phyloP scores from a whole-genome alignment of 148 eudicot genomes.

The Euryodendron excelsum region DNA sequence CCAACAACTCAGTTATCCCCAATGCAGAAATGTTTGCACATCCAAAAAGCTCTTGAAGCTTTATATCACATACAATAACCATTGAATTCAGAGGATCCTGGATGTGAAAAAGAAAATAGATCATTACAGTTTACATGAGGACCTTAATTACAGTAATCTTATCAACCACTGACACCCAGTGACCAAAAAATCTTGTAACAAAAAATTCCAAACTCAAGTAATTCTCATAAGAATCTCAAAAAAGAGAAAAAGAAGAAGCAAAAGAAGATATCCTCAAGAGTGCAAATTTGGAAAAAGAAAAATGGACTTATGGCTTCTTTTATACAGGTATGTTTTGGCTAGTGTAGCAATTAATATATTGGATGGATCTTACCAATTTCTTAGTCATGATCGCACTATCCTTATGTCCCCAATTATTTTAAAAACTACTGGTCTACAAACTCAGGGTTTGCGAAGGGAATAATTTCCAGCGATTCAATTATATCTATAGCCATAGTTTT shows the following conservation, averaged over 20 bases:
- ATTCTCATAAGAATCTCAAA: not conserved
- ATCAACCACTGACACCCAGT: not conserved
- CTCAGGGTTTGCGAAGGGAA: not conserved
- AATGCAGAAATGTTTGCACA: constrained; percentile 60
- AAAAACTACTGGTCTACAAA: not conserved
- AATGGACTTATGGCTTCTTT: not conserved
- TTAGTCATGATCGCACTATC: not conserved
- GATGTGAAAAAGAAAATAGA: constrained; percentile 1
- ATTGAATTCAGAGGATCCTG: constrained; percentile 68
- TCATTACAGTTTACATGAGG: not conserved
- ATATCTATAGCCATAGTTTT: not conserved
- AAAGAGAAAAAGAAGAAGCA: no score
- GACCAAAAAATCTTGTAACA: not conserved
- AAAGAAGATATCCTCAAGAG: not conserved
- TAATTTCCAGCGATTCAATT: not conserved
- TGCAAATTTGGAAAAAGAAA: not conserved
- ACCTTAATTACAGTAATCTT: not conserved
- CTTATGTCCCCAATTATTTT: not conserved
- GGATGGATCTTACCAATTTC: not conserved
- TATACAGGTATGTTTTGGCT: not conserved
- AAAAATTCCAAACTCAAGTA: not conserved
- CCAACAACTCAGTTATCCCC: constrained; percentile 60
- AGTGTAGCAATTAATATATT: not conserved
- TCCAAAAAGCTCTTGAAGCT: constrained; percentile 75
- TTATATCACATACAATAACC: constrained; percentile 56